Evolutionary conservation across 2,329 filamentous ascomycete species (phyloP).

Genomic region (Talaromyces sp.): DNA sequence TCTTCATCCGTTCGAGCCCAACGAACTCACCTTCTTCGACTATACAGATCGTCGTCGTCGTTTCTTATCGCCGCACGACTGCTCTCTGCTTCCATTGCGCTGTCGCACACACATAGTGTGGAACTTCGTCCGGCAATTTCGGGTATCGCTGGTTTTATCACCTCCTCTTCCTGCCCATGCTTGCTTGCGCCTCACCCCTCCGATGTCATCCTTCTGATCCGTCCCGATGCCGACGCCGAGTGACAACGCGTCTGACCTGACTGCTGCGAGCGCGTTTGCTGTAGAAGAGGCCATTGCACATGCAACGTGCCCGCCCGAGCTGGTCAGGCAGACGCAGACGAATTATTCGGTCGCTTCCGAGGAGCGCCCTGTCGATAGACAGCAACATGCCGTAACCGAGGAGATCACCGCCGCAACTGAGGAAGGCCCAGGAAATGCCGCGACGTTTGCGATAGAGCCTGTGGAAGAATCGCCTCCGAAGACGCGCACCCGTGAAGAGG

Average conservation of each 20-base stretch:
- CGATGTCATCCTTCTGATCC: slow-evolving; percentile 33
- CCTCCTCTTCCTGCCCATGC: slow-evolving; percentile 9
- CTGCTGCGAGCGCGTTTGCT: slow-evolving; percentile 35
- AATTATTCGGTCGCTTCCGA: slow-evolving; percentile 28
- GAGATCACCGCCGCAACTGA: slow-evolving; percentile 19
- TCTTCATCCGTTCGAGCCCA: slow-evolving; percentile 9
- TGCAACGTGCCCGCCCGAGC: slow-evolving; percentile 47
- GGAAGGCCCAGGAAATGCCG: slow-evolving; percentile 16
- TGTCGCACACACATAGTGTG: background rate
- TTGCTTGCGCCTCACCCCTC: slow-evolving; percentile 21
- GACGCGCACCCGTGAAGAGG: slow-evolving; percentile 25
- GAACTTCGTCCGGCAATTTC: background rate
- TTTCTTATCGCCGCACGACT: background rate
- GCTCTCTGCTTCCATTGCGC: background rate
- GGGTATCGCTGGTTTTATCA: background rate
- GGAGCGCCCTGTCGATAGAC: slow-evolving; percentile 12
- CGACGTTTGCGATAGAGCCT: background rate
- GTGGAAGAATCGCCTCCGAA: slow-evolving; percentile 17
- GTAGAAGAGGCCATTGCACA: slow-evolving; percentile 38
- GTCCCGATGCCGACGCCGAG: slow-evolving; percentile 47
- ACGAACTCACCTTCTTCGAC: slow-evolving; percentile 1
- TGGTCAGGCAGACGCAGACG: slow-evolving; percentile 22
- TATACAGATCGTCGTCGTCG: background rate
- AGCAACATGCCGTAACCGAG: slow-evolving; percentile 20
- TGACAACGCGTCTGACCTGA: slow-evolving; percentile 37